A percentile compares a stretch with the other conserved stretches of the same genome.
Evolutionary conservation across 208 protist genomes (phyloP).

Genomic region (Acanthamoeba castellanii): DNA sequence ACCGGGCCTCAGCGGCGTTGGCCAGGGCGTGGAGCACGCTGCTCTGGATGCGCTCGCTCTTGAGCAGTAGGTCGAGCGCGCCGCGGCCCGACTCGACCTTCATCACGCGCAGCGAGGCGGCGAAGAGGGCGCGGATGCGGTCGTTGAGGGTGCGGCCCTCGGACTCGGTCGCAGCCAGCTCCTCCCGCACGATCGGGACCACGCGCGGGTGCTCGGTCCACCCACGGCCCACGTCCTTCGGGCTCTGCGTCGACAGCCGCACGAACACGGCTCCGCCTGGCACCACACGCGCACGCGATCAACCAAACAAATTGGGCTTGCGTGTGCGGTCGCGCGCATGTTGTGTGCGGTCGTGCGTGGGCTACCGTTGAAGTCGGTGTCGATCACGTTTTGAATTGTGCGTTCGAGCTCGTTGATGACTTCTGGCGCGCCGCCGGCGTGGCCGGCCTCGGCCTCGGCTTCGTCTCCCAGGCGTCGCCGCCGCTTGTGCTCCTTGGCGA

Average conservation of each 20-base stretch:
- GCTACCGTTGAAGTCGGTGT: neutral
- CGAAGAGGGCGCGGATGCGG: slow-evolving; percentile 5
- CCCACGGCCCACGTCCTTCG: slow-evolving; percentile 33
- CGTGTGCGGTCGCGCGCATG: neutral
- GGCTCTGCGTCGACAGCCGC: slow-evolving; percentile 43
- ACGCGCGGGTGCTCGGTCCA: neutral
- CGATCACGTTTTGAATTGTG: neutral
- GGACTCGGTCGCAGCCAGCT: neutral
- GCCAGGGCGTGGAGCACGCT: slow-evolving; percentile 13
- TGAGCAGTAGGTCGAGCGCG: neutral
- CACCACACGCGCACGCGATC: neutral
- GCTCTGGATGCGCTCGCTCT: slow-evolving; percentile 20
- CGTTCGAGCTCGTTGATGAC: slow-evolving; percentile 9
- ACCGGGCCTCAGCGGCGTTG: neutral
- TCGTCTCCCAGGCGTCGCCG: neutral
- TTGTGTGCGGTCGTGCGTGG: neutral
- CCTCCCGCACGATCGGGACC: neutral
- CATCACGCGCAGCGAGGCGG: slow-evolving; percentile 6
- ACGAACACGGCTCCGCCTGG: slow-evolving; percentile 4
- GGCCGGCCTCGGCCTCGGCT: neutral
- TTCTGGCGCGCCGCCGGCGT: neutral
- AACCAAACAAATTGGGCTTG: neutral
- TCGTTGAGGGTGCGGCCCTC: slow-evolving; percentile 2
- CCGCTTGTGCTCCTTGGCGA: neutral
- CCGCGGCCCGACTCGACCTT: neutral